Percentiles rank a stretch among this genome's conserved stretches.
Evolutionary conservation across 208 protist genomes (phyloP).

Genomic region (Blastocrithidia nonstop): DNA sequence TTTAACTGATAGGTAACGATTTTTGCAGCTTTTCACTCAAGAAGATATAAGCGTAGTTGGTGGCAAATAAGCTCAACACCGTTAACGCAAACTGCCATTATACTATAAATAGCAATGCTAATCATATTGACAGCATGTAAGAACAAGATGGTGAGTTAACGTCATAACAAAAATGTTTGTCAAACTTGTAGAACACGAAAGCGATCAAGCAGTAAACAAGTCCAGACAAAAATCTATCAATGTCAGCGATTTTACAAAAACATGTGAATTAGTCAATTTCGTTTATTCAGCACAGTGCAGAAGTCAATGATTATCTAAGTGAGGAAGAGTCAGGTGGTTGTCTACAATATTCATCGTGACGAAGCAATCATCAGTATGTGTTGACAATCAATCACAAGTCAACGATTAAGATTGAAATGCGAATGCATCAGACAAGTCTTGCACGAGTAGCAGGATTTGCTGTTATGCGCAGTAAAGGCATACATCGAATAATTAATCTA

Average conservation of each 20-base stretch:
- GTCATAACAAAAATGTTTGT: slow-evolving; percentile 20
- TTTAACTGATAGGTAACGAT: slow-evolving; percentile 34
- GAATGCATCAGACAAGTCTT: slow-evolving; percentile 6
- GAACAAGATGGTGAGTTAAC: neutral
- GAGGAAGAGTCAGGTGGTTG: slow-evolving; percentile 66
- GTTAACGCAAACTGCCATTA: neutral
- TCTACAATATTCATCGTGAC: slow-evolving; percentile 74
- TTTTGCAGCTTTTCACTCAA: slow-evolving; percentile 18
- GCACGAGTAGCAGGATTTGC: slow-evolving; percentile 43
- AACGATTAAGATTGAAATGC: slow-evolving; percentile 28
- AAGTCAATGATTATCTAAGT: too few relatives aligned
- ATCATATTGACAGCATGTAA: neutral
- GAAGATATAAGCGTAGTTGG: slow-evolving; percentile 3
- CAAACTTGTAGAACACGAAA: slow-evolving; percentile 12
- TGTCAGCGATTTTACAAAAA: too few relatives aligned
- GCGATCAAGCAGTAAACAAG: too few relatives aligned
- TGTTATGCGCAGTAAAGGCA: slow-evolving; percentile 46
- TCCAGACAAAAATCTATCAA: too few relatives aligned
- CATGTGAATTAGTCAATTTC: too few relatives aligned
- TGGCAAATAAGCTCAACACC: slow-evolving; percentile 3
- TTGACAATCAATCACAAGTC: slow-evolving; percentile 28
- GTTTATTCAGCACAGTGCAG: too few relatives aligned
- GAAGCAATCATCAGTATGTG: slow-evolving; percentile 67
- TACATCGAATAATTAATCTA: slow-evolving; percentile 33
- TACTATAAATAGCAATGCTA: neutral